Conservation (phyloP, 2,329 filamentous ascomycete genomes). For the Ascosphaera apis region DNA sequence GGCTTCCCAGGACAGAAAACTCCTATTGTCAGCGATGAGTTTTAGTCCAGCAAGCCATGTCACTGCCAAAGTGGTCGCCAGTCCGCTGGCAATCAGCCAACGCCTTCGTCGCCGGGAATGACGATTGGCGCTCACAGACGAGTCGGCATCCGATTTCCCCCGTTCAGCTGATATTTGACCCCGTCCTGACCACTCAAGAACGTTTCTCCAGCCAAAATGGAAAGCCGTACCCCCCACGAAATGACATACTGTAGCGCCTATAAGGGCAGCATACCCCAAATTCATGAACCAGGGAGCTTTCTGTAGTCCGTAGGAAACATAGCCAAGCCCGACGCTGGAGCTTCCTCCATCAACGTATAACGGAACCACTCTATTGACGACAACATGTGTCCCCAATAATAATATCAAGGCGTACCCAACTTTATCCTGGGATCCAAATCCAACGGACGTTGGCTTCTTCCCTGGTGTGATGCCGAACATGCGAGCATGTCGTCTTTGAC, state of each 20-base stretch:
- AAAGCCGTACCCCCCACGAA: constrained; percentile 68
- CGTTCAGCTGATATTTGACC: constrained; percentile 9
- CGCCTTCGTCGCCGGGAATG: constrained; percentile 32
- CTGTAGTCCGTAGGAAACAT: constrained; percentile 66
- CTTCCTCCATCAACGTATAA: constrained; percentile 58
- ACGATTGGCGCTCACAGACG: constrained; percentile 26
- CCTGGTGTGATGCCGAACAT: constrained; percentile 51
- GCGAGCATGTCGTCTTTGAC: constrained; percentile 44
- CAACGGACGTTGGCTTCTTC: constrained; percentile 19
- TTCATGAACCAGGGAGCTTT: constrained; percentile 44
- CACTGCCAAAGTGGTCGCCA: constrained; percentile 32
- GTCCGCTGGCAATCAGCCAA: constrained; percentile 49
- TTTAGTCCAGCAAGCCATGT: constrained; percentile 69
- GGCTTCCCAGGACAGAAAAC: constrained; percentile 50
- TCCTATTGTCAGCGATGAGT: constrained; percentile 52
- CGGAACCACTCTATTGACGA: constrained; percentile 55
- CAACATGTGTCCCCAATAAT: constrained; percentile 46
- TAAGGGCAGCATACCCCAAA: constrained; percentile 43
- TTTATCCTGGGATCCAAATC: constrained; percentile 22
- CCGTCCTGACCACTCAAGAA: constrained; percentile 8
- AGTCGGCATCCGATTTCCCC: constrained; percentile 13
- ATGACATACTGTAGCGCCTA: constrained; percentile 48
- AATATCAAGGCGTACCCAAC: constrained; percentile 49
- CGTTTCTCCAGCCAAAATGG: constrained; percentile 41
- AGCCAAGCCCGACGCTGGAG: constrained; percentile 64